These are phyloP conservation scores for Neolentinus lepideus DNA, from an alignment of 1,284 basidiomycete genomes.

Conservation along the genomic window DNA sequence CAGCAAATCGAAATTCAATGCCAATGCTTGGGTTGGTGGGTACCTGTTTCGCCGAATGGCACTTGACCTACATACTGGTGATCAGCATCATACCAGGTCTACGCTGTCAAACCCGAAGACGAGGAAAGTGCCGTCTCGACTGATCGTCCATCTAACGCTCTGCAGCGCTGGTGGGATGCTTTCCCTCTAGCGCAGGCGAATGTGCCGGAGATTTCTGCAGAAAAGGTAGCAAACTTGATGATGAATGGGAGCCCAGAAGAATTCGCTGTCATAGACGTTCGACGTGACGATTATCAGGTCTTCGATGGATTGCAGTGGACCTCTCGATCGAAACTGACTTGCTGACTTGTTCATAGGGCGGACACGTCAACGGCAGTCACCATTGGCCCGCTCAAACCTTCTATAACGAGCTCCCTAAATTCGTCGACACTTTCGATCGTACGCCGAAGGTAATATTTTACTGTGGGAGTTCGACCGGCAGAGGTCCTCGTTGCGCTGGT, in stretches of 20 bases:
- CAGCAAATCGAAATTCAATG: slow-evolving; percentile 19
- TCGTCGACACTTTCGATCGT: slow-evolving; percentile 13
- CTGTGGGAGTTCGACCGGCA: slow-evolving; percentile 20
- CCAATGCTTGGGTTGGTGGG: slow-evolving; percentile 36
- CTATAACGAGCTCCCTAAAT: slow-evolving; percentile 14
- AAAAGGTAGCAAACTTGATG: slow-evolving; percentile 18
- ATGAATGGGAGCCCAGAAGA: slow-evolving; percentile 10
- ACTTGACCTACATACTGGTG: neutral
- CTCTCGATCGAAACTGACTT: neutral
- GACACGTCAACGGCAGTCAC: slow-evolving; percentile 22
- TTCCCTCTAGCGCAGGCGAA: slow-evolving; percentile 25
- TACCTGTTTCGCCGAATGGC: neutral
- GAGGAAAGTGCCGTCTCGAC: neutral
- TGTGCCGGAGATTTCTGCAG: slow-evolving; percentile 8
- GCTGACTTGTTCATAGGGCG: slow-evolving; percentile 14
- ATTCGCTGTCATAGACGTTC: slow-evolving; percentile 21
- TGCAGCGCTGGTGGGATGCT: slow-evolving; percentile 40
- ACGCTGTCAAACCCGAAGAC: slow-evolving; percentile 27
- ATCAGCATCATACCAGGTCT: slow-evolving; percentile 35
- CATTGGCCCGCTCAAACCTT: slow-evolving; percentile 21
- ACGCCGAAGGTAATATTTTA: slow-evolving; percentile 22
- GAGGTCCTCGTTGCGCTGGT: slow-evolving; percentile 21
- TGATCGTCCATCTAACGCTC: slow-evolving; percentile 10
- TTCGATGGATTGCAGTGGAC: slow-evolving; percentile 1
- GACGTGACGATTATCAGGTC: slow-evolving; percentile 18